Evolutionary conservation across 176 grass and related monocot species (phyloP), one percentile per base, ranked within the genome.

Genomic region (Bonia amplexicaulis): DNA sequence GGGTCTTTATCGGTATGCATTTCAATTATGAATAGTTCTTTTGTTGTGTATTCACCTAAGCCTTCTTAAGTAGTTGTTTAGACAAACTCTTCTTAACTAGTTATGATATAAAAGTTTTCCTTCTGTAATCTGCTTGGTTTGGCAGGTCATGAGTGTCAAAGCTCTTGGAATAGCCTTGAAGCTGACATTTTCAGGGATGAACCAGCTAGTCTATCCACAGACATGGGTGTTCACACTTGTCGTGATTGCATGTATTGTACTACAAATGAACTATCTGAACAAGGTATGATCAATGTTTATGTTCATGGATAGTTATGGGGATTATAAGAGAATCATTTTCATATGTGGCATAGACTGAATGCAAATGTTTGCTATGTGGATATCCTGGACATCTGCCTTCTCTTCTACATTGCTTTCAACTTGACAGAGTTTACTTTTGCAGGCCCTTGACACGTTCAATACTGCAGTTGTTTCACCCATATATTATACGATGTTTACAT

Each of bases 201-300:
- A 98, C 82, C 96, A 98, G 82, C 88, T 98, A 45, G 76, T 93
- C 63, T 98, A 95, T 93, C 77, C 93, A 46, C 96, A 98, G 90
- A 95, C 93, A 59, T 98, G 96, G 96, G 86, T 91, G 51, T 98
- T 98, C 72, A 83, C 78, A 69, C 76, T 98, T 86, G 80, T 98
- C 72, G 96, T 98, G 55, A 44, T 93, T 47, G 57, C 87, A 73
- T 98, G 96, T 75, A 85, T 98, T 65, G 81, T 93, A 84, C 95
- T 87, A 23, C 96, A 98, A 76, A 95, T 98, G 93, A 98, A 95
- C 85, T 98, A 98, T 90, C 91, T 98, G 54, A 98, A 98, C 80
- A 98, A 98, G 96, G 96, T 98, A 93, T 60, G 69, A 19, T 80
- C 31, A 68, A 80, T 61, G 4, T 47, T 69, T 60, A 31, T 74